Evolutionary conservation across 2,329 filamentous ascomycete genomes (phyloP), one percentile per base, ranked within the genome.

Genomic region (Thielaviopsis populi): DNA sequence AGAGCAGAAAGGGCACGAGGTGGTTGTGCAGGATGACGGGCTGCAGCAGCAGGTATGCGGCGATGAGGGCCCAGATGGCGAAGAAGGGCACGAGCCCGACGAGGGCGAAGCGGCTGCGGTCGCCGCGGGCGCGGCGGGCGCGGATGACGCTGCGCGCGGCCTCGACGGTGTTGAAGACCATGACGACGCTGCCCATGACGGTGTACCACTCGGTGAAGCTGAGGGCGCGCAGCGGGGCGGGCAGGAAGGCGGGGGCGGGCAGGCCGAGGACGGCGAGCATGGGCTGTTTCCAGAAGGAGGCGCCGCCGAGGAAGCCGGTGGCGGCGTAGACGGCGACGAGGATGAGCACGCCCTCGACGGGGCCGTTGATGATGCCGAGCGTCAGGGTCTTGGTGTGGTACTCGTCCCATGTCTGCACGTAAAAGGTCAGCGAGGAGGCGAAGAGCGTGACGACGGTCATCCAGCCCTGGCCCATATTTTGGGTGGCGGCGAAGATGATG

Each of bases 361-460:
- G 94, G 0, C 94, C 94, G 68, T 92, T 96, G 68, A 99, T 81
- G 67, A 97, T 78, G 66, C 94, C 94, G 5, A 99, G 83, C 1
- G 91, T 96, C 59, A 99, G 82, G 2, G 91, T 94, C 74, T 96
- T 91, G 61, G 94, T 99, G 76, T 97, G 92, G 76, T 97, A 99
- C 74, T 97, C 94, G 72, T 99, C 94, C 94, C 94, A 99, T 41
- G 94, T 97, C 74, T 97, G 94, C 50, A 97, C 87, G 74, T 97
- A 97, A 75, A 99, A 99, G n/a, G 94, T 96, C 70, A 95, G 79
- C 66, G 92, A 83, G 6, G 88, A 86, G 69, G 87, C 89, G 75
- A 95, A 96, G 17, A 96, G 81, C 3, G 82, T 84, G 66, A 90
- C 77, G 13, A 96, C 85, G 0, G 91, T 96, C 75, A 85, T 85